phyloP scores from a whole-genome alignment of 225 moss, liverwort and hornwort genomes.

The Antitrichia curtipendula region DNA sequence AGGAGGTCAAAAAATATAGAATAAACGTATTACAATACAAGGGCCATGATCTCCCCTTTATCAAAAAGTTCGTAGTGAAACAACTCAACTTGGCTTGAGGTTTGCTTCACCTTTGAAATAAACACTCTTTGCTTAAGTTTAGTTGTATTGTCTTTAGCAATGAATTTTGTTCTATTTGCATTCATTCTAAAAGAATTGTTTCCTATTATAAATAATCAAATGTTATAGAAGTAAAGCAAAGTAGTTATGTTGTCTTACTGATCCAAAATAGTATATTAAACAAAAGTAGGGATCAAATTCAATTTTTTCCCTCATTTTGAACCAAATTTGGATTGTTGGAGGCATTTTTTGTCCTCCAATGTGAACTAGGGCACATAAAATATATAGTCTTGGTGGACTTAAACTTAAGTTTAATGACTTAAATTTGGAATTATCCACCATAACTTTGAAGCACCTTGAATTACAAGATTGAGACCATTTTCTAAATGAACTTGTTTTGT shows the following conservation, averaged over 20 bases:
- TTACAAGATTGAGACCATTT: background rate
- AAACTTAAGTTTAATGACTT: background rate
- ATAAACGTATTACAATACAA: background rate
- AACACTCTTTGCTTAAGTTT: background rate
- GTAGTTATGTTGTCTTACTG: too few species aligned
- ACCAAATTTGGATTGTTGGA: background rate
- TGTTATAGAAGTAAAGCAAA: background rate
- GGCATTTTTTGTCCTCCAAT: background rate
- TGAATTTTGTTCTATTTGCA: background rate
- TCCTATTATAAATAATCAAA: background rate
- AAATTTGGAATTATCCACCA: background rate
- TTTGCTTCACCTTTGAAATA: too few species aligned
- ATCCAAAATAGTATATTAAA: background rate
- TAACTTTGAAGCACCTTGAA: too few species aligned
- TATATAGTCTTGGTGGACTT: background rate
- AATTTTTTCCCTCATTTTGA: background rate
- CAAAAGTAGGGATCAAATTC: background rate
- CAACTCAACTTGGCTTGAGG: background rate
- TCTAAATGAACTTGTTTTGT: background rate
- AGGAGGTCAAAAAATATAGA: background rate
- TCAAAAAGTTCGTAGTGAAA: accelerated
- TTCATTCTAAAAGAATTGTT: accelerated
- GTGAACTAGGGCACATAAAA: background rate
- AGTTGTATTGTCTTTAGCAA: background rate
- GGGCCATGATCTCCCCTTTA: accelerated